phyloP scores from a whole-genome alignment of 257 asterid species.

The Euphrasia confusa region DNA sequence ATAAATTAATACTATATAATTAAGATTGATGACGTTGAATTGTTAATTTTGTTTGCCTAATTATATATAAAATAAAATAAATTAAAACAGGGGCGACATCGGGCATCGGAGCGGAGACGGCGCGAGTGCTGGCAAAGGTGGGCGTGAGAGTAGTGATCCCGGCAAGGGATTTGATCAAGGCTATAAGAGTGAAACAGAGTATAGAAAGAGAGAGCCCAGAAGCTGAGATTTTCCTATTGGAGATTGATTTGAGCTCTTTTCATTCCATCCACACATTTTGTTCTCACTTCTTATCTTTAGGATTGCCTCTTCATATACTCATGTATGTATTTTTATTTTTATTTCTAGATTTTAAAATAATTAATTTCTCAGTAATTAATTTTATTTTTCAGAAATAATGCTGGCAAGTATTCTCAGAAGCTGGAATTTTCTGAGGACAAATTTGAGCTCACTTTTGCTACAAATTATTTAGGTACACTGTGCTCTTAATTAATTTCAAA shows the following conservation, averaged over 20 bases:
- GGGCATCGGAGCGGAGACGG: slow-evolving; percentile 92
- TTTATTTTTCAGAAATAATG: slow-evolving; percentile 70
- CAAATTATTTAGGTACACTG: slow-evolving; percentile 64
- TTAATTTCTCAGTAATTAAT: background rate
- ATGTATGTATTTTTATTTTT: slow-evolving; percentile 40
- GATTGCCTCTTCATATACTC: slow-evolving; percentile 81
- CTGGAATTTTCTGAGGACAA: slow-evolving; percentile 89
- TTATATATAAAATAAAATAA: no score
- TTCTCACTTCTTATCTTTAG: slow-evolving; percentile 63
- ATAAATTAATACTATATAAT: no score
- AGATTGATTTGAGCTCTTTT: slow-evolving; percentile 82
- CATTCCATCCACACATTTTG: slow-evolving; percentile 77
- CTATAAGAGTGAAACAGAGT: slow-evolving; percentile 48
- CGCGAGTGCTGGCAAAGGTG: slow-evolving; percentile 69
- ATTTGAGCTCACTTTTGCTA: slow-evolving; percentile 92
- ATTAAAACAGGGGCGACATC: slow-evolving; percentile 64
- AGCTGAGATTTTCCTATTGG: slow-evolving; percentile 58
- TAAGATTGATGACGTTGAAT: background rate
- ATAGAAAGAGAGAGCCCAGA: slow-evolving; percentile 49
- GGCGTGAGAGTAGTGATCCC: slow-evolving; percentile 76
- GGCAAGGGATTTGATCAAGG: slow-evolving; percentile 70
- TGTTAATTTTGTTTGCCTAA: no score
- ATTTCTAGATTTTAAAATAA: background rate
- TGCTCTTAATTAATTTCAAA: no score
- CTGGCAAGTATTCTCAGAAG: slow-evolving; percentile 87